Evolutionary conservation across 495 filamentous ascomycete species (phyloP).

Genomic region (Penicillium odoratum): DNA sequence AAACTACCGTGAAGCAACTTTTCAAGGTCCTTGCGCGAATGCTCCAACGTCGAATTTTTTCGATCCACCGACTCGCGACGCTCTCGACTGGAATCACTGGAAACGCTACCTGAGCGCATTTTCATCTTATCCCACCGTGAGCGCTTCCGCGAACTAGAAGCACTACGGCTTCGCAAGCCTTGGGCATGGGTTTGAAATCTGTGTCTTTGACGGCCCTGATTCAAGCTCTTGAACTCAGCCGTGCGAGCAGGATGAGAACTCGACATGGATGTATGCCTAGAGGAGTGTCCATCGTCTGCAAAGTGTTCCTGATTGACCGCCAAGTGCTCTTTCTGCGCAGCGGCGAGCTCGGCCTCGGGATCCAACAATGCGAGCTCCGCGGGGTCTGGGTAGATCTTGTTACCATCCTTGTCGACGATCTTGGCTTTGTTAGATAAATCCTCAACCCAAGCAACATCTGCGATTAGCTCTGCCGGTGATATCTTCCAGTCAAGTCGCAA

Average conservation of each 20-base stretch:
- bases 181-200: slow-evolving; percentile 30
- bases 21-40: slow-evolving; percentile 18
- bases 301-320: slow-evolving; percentile 16
- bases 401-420: slow-evolving; percentile 72
- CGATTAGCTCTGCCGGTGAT: slow-evolving; percentile 75
- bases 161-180: slow-evolving; percentile 28
- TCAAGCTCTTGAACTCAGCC: slow-evolving; percentile 31
- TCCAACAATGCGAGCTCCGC: slow-evolving; percentile 23
- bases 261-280: slow-evolving; percentile 33
- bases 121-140: slow-evolving; percentile 28
- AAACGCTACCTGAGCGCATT: slow-evolving; percentile 32
- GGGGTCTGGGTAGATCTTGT: slow-evolving; percentile 61
- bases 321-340: slow-evolving; percentile 16
- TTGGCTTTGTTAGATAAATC: slow-evolving; percentile 70
- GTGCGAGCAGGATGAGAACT: slow-evolving; percentile 29
- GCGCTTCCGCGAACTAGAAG: slow-evolving; percentile 24
- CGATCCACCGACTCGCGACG: slow-evolving; percentile 15
- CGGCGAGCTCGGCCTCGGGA: slow-evolving; percentile 13
- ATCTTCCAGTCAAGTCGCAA: slow-evolving; percentile 78
- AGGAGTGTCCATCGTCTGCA: slow-evolving; percentile 20
- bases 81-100: slow-evolving; percentile 33
- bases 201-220: slow-evolving; percentile 37
- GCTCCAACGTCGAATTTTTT: slow-evolving; percentile 12
- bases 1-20: slow-evolving; percentile 5
- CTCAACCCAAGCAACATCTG: slow-evolving; percentile 84